Base-by-base conservation (phyloP, 345 rosid genomes). In the Diplotaxis tenuifolia region DNA sequence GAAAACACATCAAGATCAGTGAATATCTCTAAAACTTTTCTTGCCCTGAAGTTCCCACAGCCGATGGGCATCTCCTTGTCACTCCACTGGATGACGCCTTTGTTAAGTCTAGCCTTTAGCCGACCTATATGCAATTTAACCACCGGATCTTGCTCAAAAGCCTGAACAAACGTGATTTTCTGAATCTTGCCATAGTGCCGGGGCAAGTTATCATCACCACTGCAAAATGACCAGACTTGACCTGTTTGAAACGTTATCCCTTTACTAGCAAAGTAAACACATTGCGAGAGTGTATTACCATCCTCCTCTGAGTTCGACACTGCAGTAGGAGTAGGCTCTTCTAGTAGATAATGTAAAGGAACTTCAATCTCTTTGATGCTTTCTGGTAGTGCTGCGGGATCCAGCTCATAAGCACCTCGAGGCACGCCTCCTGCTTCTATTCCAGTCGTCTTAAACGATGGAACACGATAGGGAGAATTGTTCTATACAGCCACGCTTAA, bases 381-480 rank as follows among this genome's bases (percentile, higher is more conserved):
- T 53, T 3, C 57, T 9, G n/a, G 57, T 53, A 53, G 10, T 9
- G 57, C 27, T 20, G 27, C 27, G 27, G 27, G 57, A 20, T 53
- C 27, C n/a, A 53, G 57, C 57, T 53, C 57, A 20, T 53, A 53
- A 53, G 57, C 57, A 10, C 14, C 57, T 53, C 27, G 7, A 9
- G 27, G 27, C 27, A 20, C 57, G 10, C 57, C n/a, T 20, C 9
- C n/a, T 53, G 27, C n/a, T 52, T 52, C 56, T 19, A 19, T 52
- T 52, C 56, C 56, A 52, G 56, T 52, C 14, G 27, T 53, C 91
- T 69, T 82, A 62, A 82, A 73, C 12, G 90, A 92, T 8, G 90
- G 90, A 74, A 93, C 62, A 82, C 54, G 81, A 9, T 57, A 93
- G 42, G 42, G 96, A 83, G 68, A 93, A 93, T 71, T 52, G 56